Conservation (phyloP, 2,329 filamentous ascomycete species). For the Colletotrichum sp. region DNA sequence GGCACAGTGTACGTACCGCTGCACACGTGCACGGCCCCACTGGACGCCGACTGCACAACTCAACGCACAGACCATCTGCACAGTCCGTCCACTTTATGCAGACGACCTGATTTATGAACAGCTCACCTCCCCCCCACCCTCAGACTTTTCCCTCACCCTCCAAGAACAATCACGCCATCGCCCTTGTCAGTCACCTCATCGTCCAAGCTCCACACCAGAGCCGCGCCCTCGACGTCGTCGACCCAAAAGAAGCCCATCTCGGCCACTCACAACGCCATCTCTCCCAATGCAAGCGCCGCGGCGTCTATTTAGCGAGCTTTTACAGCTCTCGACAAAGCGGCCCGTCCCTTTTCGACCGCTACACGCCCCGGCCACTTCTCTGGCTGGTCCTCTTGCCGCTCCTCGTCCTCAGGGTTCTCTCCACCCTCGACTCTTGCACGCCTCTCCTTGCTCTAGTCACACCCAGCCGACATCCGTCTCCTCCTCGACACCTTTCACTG, state of each 20-base stretch:
- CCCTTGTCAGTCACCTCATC: conserved; percentile 18
- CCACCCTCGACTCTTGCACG: not conserved
- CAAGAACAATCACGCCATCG: conserved; percentile 21
- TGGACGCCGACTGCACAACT: not conserved
- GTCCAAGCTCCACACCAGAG: conserved; percentile 23
- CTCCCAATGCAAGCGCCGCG: conserved; percentile 19
- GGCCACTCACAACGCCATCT: not conserved
- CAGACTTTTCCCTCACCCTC: conserved; percentile 1
- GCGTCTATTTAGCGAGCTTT: conserved; percentile 19
- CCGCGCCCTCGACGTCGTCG: conserved; percentile 19
- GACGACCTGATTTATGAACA: not conserved
- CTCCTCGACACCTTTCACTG: not conserved
- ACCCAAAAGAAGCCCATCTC: conserved; percentile 17
- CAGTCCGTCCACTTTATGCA: not conserved
- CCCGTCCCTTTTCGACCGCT: conserved; percentile 7
- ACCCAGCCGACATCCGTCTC: conserved; percentile 10
- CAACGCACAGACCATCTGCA: not conserved
- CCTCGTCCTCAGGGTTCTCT: not conserved
- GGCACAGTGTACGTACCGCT: not conserved
- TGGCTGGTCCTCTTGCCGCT: not conserved
- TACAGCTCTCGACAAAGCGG: conserved; percentile 14
- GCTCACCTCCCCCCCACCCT: not conserved
- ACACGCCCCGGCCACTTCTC: not conserved
- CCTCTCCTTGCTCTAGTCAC: conserved; percentile 9
- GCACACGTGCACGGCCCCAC: not conserved